Base-by-base conservation (phyloP, 306 rosid genomes). In the Trichosanthes cucumerina region DNA sequence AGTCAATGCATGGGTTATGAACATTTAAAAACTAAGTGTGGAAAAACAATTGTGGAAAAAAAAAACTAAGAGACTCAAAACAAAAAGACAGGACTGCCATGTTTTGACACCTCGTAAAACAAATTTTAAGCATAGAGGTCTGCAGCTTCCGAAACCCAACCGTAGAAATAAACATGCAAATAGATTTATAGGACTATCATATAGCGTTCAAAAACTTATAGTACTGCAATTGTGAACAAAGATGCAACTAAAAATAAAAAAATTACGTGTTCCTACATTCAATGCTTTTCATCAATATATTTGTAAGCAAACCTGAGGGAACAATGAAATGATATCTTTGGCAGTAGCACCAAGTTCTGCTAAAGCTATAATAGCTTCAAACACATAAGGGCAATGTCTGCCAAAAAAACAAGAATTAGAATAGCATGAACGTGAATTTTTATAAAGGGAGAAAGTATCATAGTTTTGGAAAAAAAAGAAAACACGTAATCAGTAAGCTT, bases 341-440 rank as follows among this genome's bases (percentile, higher is more conserved):
- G 89, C 88, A 43, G 92, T 57, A 78, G 87, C 87, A 78, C 97
- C 96, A 66, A 96, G 79, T 85, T 92, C 99, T 58, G 99, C 90
- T 82, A 96, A 91, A 77, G 98, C 98, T 72, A 81, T 82, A 76
- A 91, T 85, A 50, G 96, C 99, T 86, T 96, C 99, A 41, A 96
- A 84, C 78, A 91, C 80, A 82, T 56, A 96, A 21, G 99, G 99
- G 75, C 97, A 91, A 34, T 89, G 91, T 84, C 99, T 96, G 92
- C 81, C 65, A 15, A 71, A 33, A 57, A 75, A 21, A 71, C 16
- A 77, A 13, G 63, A 19, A 53, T 70, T 74, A 24, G 41, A 68
- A 18, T 41, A 44, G 60, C 58, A 34, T 72, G 56, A 44, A 5
- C 3, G 5, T 21, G 28, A 70, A 39, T 46, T 26, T 15, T 12